Evolutionary conservation across 768 basidiomycete species (phyloP), one percentile per base, ranked within the genome.

Genomic region (Tricholoma sp.): DNA sequence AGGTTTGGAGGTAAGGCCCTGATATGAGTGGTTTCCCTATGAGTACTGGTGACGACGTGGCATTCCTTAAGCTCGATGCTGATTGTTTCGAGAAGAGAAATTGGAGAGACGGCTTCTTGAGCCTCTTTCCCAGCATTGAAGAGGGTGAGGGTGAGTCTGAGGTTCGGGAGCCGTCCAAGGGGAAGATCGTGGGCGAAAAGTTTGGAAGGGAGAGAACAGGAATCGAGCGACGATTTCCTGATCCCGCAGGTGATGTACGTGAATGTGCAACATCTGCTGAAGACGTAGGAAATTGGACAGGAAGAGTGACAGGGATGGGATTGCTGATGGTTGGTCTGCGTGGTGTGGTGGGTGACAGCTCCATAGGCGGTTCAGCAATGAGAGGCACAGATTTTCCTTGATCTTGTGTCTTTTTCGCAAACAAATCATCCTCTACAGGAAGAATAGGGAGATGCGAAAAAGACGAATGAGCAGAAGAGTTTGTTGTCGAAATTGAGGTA

Each of bases 71-170:
- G 3, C 81, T 75, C 20, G 84, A 80, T 2, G 74, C 69, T 6
- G 86, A 83, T 49, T 78, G 80, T 72, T 86, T 88, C 32, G 84
- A 76, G 67, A 90, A 86, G 17, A 89, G 73, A 15, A 88, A 71
- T 50, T 83, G 82, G 55, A 89, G 69, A 2, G 88, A 89, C 0
- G 89, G 86, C 51, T 84, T 86, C 70, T 86, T 89, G 57, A 77
- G 52, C 63, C 76, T 66, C 56, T 72, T 75, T 53, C 66, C 68
- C 24, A 70, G 65, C 48, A 66, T 61, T 31, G 68, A 68, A 52
- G 71, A 70, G 41, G 72, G 71, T 33, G 65, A 63, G 3, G 72
- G 66, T 20, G 76, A 74, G 45, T 65, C 61, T 10, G 47, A 31
- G 15, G 31, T 32, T 31, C 31, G 47, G 3, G 66, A 45, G 28